Conservation (phyloP, 768 basidiomycete genomes). For the Lactifluus volemus region DNA sequence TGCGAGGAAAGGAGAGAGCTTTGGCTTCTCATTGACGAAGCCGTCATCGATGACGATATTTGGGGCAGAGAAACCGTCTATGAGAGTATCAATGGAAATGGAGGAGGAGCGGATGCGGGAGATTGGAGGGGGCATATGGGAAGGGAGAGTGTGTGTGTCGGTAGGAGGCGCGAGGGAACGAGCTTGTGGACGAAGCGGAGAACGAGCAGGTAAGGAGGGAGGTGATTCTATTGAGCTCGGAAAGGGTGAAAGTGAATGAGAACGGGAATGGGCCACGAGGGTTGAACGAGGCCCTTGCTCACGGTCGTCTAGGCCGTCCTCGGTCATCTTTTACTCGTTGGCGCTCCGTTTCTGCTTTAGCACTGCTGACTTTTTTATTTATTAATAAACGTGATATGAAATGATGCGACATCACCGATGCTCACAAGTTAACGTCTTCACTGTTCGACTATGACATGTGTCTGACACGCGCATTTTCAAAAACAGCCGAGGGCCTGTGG, state of each 20-base stretch:
- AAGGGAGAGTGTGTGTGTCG: not conserved
- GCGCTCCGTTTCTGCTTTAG: slow-evolving; percentile 8
- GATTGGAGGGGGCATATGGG: slow-evolving; percentile 21
- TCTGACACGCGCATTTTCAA: too few relatives aligned
- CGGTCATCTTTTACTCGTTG: not conserved
- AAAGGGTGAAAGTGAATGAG: slow-evolving; percentile 17
- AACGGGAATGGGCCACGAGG: slow-evolving; percentile 25
- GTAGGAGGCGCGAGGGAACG: slow-evolving; percentile 12
- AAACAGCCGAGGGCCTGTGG: too few relatives aligned
- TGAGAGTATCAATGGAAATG: slow-evolving; percentile 19
- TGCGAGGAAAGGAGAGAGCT: not conserved
- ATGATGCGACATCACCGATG: too few relatives aligned
- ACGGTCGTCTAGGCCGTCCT: slow-evolving; percentile 8
- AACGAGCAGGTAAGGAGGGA: slow-evolving; percentile 26
- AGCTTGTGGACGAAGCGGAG: slow-evolving; percentile 25
- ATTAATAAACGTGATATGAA: too few relatives aligned
- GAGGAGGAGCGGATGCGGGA: slow-evolving; percentile 24
- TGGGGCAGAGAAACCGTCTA: slow-evolving; percentile 2
- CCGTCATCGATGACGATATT: slow-evolving; percentile 15
- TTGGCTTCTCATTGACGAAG: slow-evolving; percentile 17
- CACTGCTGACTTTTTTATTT: not conserved
- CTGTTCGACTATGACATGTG: too few relatives aligned
- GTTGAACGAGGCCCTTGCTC: slow-evolving; percentile 26
- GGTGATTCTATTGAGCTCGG: slow-evolving; percentile 19
- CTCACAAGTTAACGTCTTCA: too few relatives aligned